These are phyloP conservation scores for Handroanthus guayacan DNA, from an alignment of 257 asterid genomes.

Conservation along the genomic window DNA sequence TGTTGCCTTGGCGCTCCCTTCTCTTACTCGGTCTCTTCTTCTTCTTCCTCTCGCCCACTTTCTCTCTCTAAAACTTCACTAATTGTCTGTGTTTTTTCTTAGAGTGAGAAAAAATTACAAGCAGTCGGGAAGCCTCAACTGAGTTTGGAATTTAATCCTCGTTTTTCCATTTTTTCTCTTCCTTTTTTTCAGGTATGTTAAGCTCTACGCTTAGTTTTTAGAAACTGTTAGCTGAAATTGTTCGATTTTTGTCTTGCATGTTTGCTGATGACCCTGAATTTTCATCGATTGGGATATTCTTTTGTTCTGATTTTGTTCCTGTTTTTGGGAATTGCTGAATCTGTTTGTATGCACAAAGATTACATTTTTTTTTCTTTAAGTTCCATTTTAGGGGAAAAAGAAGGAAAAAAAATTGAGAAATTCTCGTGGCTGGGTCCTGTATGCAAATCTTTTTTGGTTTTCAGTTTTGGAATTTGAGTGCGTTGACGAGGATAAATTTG, in stretches of 20 bases:
- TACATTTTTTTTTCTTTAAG: too few relatives aligned
- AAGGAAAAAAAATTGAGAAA: too few relatives aligned
- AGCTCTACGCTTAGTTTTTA: slow-evolving; percentile 1
- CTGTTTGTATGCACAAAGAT: background rate
- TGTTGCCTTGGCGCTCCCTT: slow-evolving; percentile 56
- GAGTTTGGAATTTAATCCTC: background rate
- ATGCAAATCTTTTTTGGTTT: background rate
- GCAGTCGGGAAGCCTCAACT: slow-evolving; percentile 11
- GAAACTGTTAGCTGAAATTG: slow-evolving; percentile 1
- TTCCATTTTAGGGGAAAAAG: too few relatives aligned
- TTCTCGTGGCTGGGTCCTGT: background rate
- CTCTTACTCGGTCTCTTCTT: slow-evolving; percentile 4
- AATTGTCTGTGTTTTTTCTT: background rate
- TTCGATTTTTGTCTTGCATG: background rate
- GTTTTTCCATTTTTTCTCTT: background rate
- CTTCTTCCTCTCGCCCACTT: background rate
- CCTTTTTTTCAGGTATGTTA: slow-evolving; percentile 34
- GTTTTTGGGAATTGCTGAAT: background rate
- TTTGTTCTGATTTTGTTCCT: background rate
- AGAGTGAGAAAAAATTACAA: slow-evolving; percentile 34
- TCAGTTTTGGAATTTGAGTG: slow-evolving; percentile 21
- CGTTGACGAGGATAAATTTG: slow-evolving; percentile 41
- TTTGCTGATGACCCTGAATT: slow-evolving; percentile 25
- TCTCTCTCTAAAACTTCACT: slow-evolving; percentile 46
- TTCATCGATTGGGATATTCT: background rate